Evolutionary conservation across 768 basidiomycete species (phyloP).

Genomic region (Termitomyces titanicus): DNA sequence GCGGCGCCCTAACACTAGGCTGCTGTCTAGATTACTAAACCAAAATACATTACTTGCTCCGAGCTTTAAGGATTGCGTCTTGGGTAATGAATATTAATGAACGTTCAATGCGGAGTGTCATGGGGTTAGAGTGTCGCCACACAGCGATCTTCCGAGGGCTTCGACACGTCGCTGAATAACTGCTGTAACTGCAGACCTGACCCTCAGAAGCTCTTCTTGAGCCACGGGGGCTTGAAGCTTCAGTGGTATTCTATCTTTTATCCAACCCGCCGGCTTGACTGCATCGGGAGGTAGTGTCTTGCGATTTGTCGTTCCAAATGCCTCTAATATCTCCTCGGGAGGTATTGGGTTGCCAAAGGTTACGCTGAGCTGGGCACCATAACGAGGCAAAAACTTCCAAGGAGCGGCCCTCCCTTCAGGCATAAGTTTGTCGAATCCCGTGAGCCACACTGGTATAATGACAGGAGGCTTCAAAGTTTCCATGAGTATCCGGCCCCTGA

Average conservation of each 20-base stretch:
- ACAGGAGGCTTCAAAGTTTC: conserved; percentile 55
- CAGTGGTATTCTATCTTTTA: conserved; percentile 12
- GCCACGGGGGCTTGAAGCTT: background rate
- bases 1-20: conserved; percentile 2
- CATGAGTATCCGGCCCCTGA: conserved; percentile 80
- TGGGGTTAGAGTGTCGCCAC: conserved; percentile 30
- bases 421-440: conserved; percentile 85
- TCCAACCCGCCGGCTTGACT: conserved; percentile 20
- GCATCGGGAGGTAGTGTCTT: background rate
- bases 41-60: background rate
- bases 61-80: background rate
- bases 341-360: conserved; percentile 79
- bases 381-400: conserved; percentile 64
- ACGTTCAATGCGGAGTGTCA: background rate
- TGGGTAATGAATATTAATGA: background rate
- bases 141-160: conserved; percentile 47
- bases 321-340: conserved; percentile 28
- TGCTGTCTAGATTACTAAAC: background rate
- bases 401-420: conserved; percentile 80
- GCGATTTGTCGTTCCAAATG: conserved; percentile 7
- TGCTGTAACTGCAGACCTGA: conserved; percentile 53
- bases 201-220: conserved; percentile 26
- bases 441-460: conserved; percentile 92
- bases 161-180: conserved; percentile 52
- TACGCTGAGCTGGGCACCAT: conserved; percentile 62